Evolutionary conservation across 805 yeast species (phyloP), one percentile per base, ranked within the genome.

Genomic region (Hanseniaspora lachancei): DNA sequence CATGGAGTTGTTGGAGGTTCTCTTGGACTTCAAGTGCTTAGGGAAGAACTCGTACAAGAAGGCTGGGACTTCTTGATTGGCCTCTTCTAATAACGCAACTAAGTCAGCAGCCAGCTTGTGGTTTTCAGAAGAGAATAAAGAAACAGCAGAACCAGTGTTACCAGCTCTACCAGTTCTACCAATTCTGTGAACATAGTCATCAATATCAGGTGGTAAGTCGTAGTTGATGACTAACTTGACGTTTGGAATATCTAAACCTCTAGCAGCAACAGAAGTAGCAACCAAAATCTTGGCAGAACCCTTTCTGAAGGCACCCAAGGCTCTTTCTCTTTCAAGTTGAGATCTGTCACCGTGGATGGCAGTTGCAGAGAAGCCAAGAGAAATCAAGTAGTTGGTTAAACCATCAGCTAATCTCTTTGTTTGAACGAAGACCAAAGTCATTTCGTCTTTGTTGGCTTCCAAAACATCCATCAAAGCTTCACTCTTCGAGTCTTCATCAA

Each of bases 141-240:
- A 95, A 62, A 97, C 89, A 62, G 99, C 97, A 65, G 86, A 78
- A 86, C 99, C 99, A 60, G 85, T 82, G 77, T 93, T 93, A 80
- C 98, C 98, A 66, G 99, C 99, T 82, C 99, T 93, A 75, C 98
- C 99, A 68, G 99, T 93, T 82, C 98, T 91, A 81, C 98, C 98
- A 70, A 93, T 93, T 77, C 98, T 86, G 77, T 93, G 98, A 58
- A 93, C 98, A 70, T 93, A 93, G 74, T 93, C 98, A 72, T 93
- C 98, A 67, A 93, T 86, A 72, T 93, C 97, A 69, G 84, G 77
- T 71, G 98, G 98, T 71, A 93, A 78, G 70, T 93, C 98, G 72
- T 85, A 93, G 80, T 93, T 93, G 74, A 93, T 84, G 68, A 93
- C 98, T 70, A 91, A 97, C 49, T 95, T 84, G 64, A 93, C 98